A percentile compares a stretch with the other conserved stretches of the same genome.
Evolutionary conservation across 2,329 filamentous ascomycete species (phyloP).

Genomic region (Aspergillus sp.): DNA sequence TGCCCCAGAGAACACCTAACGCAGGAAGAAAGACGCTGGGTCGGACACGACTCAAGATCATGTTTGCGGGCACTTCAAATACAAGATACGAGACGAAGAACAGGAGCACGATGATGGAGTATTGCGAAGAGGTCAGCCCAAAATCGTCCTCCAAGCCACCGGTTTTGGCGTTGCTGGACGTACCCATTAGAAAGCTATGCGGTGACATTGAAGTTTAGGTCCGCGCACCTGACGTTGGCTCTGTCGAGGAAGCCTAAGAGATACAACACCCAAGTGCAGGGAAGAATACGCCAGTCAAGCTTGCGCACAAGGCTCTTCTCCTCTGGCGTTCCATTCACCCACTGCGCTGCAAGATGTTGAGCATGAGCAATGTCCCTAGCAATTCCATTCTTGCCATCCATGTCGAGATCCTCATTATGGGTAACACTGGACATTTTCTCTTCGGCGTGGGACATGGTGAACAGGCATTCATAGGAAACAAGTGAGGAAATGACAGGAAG

Average conservation of each 20-base stretch:
- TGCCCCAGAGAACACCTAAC: constrained; percentile 2
- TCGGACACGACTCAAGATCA: constrained; percentile 20
- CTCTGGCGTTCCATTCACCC: background rate
- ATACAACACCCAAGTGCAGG: constrained; percentile 3
- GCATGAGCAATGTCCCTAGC: background rate
- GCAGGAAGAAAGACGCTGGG: constrained; percentile 20
- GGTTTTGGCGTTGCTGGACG: constrained; percentile 8
- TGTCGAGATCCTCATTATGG: background rate
- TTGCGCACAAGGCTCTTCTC: constrained; percentile 3
- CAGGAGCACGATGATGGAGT: constrained; percentile 25
- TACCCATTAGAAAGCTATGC: background rate
- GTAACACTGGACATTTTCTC: background rate
- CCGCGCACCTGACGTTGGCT: background rate
- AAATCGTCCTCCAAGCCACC: constrained; percentile 7
- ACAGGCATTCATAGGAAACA: background rate
- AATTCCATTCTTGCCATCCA: background rate
- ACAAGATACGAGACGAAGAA: constrained; percentile 27
- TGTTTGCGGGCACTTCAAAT: constrained; percentile 24
- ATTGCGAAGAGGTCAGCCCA: constrained; percentile 12
- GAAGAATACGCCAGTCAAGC: constrained; percentile 6
- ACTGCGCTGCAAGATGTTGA: background rate
- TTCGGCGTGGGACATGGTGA: background rate
- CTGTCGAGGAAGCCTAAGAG: constrained; percentile 1
- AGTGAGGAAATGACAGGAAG: too few relatives aligned
- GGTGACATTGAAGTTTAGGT: background rate